Evolutionary conservation across 2,329 filamentous ascomycete genomes (phyloP).

Genomic region (Cordyceps militaris): DNA sequence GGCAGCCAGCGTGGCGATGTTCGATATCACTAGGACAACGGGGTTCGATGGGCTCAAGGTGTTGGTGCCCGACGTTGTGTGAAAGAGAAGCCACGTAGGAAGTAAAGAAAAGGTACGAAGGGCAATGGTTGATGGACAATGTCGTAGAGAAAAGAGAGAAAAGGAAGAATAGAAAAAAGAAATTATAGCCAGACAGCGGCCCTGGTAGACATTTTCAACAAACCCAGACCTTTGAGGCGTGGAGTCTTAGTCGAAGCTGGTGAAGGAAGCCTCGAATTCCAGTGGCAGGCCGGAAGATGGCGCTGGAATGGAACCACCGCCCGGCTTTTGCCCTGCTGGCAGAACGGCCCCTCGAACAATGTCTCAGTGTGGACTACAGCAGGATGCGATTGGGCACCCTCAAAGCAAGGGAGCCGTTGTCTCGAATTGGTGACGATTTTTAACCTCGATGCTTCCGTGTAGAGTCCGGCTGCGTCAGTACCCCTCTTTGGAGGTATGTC

Average conservation of each 20-base stretch:
- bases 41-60: not conserved
- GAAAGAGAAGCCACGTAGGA: not conserved
- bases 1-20: not conserved
- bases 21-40: not conserved
- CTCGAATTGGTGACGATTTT: constrained; percentile 1
- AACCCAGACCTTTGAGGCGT: not conserved
- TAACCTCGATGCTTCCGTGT: not conserved
- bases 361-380: not conserved
- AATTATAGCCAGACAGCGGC: not conserved
- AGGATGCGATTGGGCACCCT: not conserved
- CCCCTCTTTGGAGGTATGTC: constrained; percentile 3
- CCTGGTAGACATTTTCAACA: not conserved
- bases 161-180: not conserved
- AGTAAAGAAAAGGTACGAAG: not conserved
- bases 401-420: constrained; percentile 7
- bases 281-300: constrained; percentile 1
- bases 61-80: not conserved
- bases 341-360: not conserved
- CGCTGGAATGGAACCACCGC: constrained; percentile 9
- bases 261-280: constrained; percentile 8
- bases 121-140: not conserved
- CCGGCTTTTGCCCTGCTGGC: not conserved
- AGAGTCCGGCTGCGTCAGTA: not conserved
- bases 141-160: not conserved
- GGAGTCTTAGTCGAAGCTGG: not conserved